Conservation (phyloP, 768 basidiomycete genomes). For the Termitomyces sp. region DNA sequence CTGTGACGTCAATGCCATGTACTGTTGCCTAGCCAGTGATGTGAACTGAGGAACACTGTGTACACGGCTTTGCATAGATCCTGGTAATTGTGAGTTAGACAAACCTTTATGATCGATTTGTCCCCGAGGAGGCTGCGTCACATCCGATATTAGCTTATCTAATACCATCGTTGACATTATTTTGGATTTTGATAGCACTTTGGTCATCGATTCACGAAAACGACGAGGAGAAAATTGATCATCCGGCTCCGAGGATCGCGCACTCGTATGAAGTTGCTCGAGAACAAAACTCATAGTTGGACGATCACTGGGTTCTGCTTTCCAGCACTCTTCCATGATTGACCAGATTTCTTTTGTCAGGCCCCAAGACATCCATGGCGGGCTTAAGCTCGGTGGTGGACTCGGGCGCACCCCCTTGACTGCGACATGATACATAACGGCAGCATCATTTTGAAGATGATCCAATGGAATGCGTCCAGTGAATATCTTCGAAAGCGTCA, state of each 20-base stretch:
- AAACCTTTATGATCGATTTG: not conserved
- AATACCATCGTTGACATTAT: not conserved
- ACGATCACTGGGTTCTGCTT: not conserved
- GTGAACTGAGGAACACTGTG: not conserved
- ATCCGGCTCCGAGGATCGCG: not conserved
- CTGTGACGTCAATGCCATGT: not conserved
- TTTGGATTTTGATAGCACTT: not conserved
- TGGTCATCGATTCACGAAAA: not conserved
- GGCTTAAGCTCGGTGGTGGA: not conserved
- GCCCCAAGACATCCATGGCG: not conserved
- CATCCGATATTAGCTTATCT: not conserved
- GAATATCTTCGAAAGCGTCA: not conserved
- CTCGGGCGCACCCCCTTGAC: not conserved
- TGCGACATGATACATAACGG: not conserved
- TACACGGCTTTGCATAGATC: not conserved
- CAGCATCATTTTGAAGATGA: not conserved
- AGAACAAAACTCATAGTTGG: not conserved
- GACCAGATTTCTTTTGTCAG: not conserved
- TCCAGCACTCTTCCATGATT: not conserved
- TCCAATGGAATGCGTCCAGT: not conserved
- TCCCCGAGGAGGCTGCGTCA: not conserved
- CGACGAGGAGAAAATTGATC: not conserved
- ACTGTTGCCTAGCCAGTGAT: not conserved
- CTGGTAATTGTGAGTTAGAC: not conserved
- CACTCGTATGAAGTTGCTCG: not conserved